phyloP scores from a whole-genome alignment of 805 yeast genomes.

The Debaryomyces maramus region DNA sequence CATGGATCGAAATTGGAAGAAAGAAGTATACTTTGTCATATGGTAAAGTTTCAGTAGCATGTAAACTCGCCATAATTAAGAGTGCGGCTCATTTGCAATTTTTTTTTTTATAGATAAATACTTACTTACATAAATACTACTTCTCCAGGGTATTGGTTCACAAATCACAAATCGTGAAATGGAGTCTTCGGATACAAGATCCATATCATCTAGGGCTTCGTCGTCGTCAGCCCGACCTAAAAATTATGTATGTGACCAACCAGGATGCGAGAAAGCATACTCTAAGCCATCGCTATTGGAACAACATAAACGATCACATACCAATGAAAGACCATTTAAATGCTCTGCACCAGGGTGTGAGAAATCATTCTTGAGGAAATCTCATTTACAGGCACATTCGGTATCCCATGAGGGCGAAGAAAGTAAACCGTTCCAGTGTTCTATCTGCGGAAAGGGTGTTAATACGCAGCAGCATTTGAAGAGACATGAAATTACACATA shows the following conservation, averaged over 20 bases:
- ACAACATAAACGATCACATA: conserved; percentile 79
- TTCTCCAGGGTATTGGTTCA: too few relatives aligned
- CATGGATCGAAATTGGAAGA: too few relatives aligned
- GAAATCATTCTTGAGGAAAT: conserved; percentile 68
- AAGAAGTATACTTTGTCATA: too few relatives aligned
- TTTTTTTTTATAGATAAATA: too few relatives aligned
- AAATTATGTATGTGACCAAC: conserved; percentile 59
- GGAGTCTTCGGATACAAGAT: conserved; percentile 13
- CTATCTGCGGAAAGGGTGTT: conserved; percentile 78
- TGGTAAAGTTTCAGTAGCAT: too few relatives aligned
- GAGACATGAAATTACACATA: conserved; percentile 83
- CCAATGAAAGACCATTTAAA: conserved; percentile 72
- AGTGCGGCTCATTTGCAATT: too few relatives aligned
- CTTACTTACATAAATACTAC: too few relatives aligned
- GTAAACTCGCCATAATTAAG: too few relatives aligned
- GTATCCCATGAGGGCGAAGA: conserved; percentile 55
- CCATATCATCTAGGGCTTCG: conserved; percentile 12
- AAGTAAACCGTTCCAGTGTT: conserved; percentile 71
- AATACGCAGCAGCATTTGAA: conserved; percentile 76
- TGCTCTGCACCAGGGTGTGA: conserved; percentile 61
- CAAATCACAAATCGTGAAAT: conserved; percentile 6
- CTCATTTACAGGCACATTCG: conserved; percentile 75
- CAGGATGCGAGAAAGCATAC: conserved; percentile 74
- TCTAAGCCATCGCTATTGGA: conserved; percentile 78
- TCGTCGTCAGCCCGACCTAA: conserved; percentile 51